Evolutionary conservation across 495 filamentous ascomycete genomes (phyloP), one percentile per base, ranked within the genome.

Genomic region (Daldinia grandis): DNA sequence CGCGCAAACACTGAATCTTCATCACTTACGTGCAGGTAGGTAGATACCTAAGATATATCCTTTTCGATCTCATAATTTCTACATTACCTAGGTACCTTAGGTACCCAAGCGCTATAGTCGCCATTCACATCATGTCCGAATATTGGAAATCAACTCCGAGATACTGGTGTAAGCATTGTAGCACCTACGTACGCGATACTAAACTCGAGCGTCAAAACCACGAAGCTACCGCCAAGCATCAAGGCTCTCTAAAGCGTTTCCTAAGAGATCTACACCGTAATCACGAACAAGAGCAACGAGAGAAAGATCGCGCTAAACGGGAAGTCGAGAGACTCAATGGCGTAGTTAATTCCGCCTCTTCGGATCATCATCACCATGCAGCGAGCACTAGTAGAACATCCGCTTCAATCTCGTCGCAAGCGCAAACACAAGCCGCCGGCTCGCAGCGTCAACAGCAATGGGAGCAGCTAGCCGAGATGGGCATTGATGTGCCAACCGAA

Each of bases 131-230:
- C 24, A 99, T 99, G 95, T 90, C 95, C 0, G 96, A 98, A 87
- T 95, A 97, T 80, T 99, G 95, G 95, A 98, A 98, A 81, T 98
- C 95, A 24, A 95, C 94, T 83, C 93, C 94, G 10, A 94, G 89
- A 78, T 93, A 94, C 83, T 98, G 93, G 93, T 99, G 95, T 88
- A 98, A 98, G 80, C 92, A 96, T 84, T 99, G 95, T 88, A 88
- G 87, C 78, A 88, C 87, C 80, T 98, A 88, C 82, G 93, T 98
- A 66, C 89, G 90, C 75, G 95, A 99, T 83, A 98, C 95, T 28
- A 88, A 91, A 72, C 89, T 98, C 78, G 94, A 95, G 77, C 91
- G 89, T 76, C 82, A 88, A 61, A 93, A 97, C 79, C 95, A 99
- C 78, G 96, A 99, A 78, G 87, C 93, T 21, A 97, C 93, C 3